Conservation (phyloP, 805 yeast species). For the Diddensiella santjacobensis region DNA sequence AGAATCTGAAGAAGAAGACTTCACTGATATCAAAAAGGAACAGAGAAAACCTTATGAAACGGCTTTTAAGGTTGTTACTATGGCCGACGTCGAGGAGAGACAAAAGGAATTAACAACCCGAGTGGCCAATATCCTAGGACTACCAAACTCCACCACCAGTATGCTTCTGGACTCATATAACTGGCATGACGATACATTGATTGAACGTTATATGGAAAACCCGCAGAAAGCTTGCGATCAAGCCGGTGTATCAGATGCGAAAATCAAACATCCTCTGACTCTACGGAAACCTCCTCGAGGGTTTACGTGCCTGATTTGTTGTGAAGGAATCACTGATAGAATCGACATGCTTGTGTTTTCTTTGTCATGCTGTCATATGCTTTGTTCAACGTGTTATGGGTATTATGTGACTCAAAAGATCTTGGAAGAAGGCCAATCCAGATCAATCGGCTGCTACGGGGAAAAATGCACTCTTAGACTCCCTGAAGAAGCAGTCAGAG, state of each 20-base stretch:
- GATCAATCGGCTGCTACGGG: conserved; percentile 60
- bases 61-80: conserved; percentile 22
- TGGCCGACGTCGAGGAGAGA: conserved; percentile 24
- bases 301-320: conserved; percentile 67
- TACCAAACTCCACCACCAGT: conserved; percentile 40
- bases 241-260: conserved; percentile 32
- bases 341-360: conserved; percentile 40
- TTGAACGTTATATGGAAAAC: conserved; percentile 52
- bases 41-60: conserved; percentile 24
- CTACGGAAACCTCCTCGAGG: conserved; percentile 25
- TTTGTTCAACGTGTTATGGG: conserved; percentile 65
- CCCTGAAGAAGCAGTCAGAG: conserved; percentile 32
- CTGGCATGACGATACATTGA: conserved; percentile 57
- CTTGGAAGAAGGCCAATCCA: conserved; percentile 32
- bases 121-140: conserved; percentile 37
- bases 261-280: background rate
- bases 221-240: conserved; percentile 35
- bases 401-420: conserved; percentile 51
- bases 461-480: conserved; percentile 43
- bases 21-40: conserved; percentile 21
- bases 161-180: conserved; percentile 45
- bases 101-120: conserved; percentile 36
- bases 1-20: conserved; percentile 10
- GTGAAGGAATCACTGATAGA: conserved; percentile 54
- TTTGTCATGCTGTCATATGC: conserved; percentile 66